Evolutionary conservation across 169 alveolate genomes (phyloP).

Genomic region (Ichthyophthirius multifiliis): DNA sequence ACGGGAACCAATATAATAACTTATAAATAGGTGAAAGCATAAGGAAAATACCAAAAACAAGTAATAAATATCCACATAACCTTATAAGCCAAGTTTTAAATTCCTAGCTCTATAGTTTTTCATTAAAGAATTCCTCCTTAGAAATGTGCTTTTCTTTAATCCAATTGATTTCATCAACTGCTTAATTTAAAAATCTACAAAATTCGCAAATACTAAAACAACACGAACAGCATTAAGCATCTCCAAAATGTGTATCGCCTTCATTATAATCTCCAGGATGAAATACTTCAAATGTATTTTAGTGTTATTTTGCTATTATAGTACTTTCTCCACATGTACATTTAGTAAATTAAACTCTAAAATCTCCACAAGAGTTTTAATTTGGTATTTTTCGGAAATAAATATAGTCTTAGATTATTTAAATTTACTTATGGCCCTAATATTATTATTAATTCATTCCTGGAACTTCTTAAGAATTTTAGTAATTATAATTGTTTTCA

Average conservation of each 20-base stretch:
- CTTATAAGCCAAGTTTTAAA: neutral
- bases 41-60: neutral
- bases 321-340: neutral
- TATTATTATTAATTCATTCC: no score
- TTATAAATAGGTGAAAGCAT: constrained; percentile 1
- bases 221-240: neutral
- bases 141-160: neutral
- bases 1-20: neutral
- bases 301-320: neutral
- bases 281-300: neutral
- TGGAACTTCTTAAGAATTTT: no score
- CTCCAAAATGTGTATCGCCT: neutral
- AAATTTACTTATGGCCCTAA: no score
- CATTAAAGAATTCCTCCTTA: neutral
- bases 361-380: neutral
- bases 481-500: no score
- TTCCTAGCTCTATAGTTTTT: neutral
- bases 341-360: neutral
- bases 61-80: neutral
- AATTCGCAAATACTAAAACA: neutral
- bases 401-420: no score
- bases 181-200: neutral
- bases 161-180: neutral
- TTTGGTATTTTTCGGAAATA: neutral
- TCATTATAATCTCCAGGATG: neutral